Conservation (phyloP, 1,284 basidiomycete species). For the Cryptococcus sp. region DNA sequence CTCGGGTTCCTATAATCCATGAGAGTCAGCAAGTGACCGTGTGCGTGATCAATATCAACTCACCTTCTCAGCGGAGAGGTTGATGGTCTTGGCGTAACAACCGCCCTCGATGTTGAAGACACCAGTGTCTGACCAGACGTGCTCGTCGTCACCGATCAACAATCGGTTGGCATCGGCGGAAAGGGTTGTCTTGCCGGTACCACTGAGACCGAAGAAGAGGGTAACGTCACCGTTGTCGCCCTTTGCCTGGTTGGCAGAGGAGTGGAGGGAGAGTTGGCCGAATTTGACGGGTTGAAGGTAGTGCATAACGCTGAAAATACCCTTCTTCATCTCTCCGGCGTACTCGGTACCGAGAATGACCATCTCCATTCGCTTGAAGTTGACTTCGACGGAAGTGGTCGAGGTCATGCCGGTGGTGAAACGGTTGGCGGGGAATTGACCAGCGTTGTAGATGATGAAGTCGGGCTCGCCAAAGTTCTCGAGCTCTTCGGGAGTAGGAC, state of each 20-base stretch:
- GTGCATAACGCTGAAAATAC: constrained; percentile 99
- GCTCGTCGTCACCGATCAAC: constrained; percentile 95
- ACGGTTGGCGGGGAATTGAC: constrained; percentile 99
- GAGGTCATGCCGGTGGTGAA: constrained; percentile 99
- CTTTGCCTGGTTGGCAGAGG: constrained; percentile 79
- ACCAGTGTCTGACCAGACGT: constrained; percentile 95
- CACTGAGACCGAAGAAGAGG: constrained; percentile 98
- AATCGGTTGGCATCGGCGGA: constrained; percentile 88
- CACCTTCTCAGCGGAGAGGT: constrained; percentile 82
- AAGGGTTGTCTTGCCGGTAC: constrained; percentile 97
- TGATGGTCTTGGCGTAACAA: constrained; percentile 98
- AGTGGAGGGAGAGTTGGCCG: constrained; percentile 96
- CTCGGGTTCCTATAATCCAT: constrained; percentile 74
- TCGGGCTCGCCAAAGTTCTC: constrained; percentile 96
- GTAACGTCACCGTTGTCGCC: constrained; percentile 91
- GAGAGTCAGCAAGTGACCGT: constrained; percentile 8
- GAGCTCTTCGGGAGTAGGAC: constrained; percentile 92
- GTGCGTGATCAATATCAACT: not conserved
- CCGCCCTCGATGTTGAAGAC: constrained; percentile 99
- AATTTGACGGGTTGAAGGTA: constrained; percentile 99
- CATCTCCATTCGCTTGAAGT: constrained; percentile 99
- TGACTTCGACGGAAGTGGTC: constrained; percentile 98
- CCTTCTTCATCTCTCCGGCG: constrained; percentile 99
- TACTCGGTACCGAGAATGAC: constrained; percentile 99
- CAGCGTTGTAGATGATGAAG: constrained; percentile 99